Conservation (phyloP, 2,329 filamentous ascomycete genomes). For the Fusarium chuoi region DNA sequence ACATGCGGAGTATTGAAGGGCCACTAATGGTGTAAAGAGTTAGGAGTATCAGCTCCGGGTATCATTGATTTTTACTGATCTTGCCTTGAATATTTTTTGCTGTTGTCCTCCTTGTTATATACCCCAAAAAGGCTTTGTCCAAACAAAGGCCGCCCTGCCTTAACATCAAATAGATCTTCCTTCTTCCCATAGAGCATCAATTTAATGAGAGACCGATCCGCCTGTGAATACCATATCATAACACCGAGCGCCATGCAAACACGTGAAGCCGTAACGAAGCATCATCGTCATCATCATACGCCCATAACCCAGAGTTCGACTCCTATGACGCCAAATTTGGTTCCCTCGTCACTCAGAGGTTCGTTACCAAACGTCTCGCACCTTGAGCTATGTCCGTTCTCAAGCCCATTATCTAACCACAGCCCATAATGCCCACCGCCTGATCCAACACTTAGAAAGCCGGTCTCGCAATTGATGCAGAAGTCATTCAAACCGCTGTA, state of each 20-base stretch:
- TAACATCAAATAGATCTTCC: not conserved
- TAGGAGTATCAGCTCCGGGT: slow-evolving; percentile 44
- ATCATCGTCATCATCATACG: slow-evolving; percentile 45
- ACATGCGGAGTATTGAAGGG: not conserved
- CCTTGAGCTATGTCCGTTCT: slow-evolving; percentile 82
- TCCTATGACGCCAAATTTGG: slow-evolving; percentile 89
- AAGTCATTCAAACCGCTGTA: slow-evolving; percentile 98
- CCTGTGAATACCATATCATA: slow-evolving; percentile 9
- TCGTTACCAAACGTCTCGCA: slow-evolving; percentile 97
- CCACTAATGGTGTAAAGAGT: slow-evolving; percentile 20
- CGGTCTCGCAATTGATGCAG: slow-evolving; percentile 89
- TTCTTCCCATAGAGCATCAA: not conserved
- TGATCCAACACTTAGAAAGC: slow-evolving; percentile 87
- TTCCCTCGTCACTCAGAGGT: slow-evolving; percentile 89
- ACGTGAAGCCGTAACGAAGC: slow-evolving; percentile 7
- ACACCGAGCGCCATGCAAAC: slow-evolving; percentile 33
- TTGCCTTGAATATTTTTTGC: slow-evolving; percentile 11
- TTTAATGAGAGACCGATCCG: slow-evolving; percentile 14
- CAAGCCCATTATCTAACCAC: slow-evolving; percentile 89
- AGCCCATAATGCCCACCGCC: slow-evolving; percentile 91
- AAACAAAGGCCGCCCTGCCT: not conserved
- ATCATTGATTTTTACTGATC: slow-evolving; percentile 41
- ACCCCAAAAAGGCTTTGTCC: slow-evolving; percentile 1
- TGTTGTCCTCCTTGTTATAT: slow-evolving; percentile 12
- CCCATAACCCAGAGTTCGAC: slow-evolving; percentile 96